phyloP scores from a whole-genome alignment of 2,329 filamentous ascomycete species.

The Xenoacremonium recifei region DNA sequence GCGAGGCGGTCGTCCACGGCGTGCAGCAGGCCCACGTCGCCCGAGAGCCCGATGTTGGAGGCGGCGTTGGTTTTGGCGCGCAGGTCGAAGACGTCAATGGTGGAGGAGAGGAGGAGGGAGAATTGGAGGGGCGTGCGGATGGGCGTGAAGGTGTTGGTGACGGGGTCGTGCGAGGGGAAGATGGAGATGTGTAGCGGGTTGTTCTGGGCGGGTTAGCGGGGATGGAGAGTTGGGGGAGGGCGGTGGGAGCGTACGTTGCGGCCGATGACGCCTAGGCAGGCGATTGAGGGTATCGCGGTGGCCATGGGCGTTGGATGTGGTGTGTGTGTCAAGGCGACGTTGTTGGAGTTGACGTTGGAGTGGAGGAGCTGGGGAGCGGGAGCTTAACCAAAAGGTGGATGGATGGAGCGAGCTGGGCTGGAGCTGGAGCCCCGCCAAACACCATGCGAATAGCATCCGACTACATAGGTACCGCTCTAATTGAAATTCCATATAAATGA shows the following conservation, averaged over 20 bases:
- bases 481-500: too few species aligned
- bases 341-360: constrained; percentile 15
- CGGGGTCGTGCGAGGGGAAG: constrained; percentile 71
- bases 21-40: constrained; percentile 89
- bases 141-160: constrained; percentile 50
- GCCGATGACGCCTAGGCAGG: constrained; percentile 90
- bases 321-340: constrained; percentile 9
- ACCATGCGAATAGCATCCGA: not conserved
- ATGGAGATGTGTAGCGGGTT: constrained; percentile 92
- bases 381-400: constrained; percentile 1
- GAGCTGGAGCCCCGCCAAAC: not conserved
- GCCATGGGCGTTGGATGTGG: constrained; percentile 57
- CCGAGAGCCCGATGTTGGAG: constrained; percentile 55
- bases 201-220: constrained; percentile 58
- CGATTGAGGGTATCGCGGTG: constrained; percentile 73
- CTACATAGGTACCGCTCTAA: too few species aligned
- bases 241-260: constrained; percentile 65
- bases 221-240: constrained; percentile 1
- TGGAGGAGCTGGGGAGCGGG: constrained; percentile 4
- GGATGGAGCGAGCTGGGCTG: not conserved
- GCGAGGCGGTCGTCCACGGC: constrained; percentile 90
- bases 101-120: constrained; percentile 85
- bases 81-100: constrained; percentile 90
- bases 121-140: constrained; percentile 80
- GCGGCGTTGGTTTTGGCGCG: constrained; percentile 69